A percentile compares a stretch with the other conserved stretches of the same genome.
phyloP scores from a whole-genome alignment of 306 rosid species.

The Betula pendula region DNA sequence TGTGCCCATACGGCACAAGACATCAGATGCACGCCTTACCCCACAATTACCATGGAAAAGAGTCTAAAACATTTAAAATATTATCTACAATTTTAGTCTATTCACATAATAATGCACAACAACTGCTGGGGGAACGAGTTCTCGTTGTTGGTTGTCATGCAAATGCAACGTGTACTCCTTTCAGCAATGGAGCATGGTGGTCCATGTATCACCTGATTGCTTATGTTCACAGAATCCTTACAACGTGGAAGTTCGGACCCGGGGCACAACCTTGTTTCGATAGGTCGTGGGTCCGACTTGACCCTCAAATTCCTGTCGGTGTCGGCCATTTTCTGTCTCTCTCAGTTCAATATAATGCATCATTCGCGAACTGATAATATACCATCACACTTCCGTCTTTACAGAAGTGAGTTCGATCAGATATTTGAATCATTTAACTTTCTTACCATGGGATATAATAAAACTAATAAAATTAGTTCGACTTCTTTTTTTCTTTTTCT shows the following conservation, averaged over 20 bases:
- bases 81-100: too few relatives aligned
- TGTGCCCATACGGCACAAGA: too few relatives aligned
- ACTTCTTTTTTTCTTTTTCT: too few relatives aligned
- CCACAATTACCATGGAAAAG: too few relatives aligned
- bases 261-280: slow-evolving; percentile 2
- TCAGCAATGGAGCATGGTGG: slow-evolving; percentile 22
- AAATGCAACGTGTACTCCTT: slow-evolving; percentile 36
- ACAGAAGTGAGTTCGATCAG: too few relatives aligned
- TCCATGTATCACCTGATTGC: slow-evolving; percentile 27
- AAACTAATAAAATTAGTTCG: too few relatives aligned
- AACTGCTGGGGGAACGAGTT: neutral
- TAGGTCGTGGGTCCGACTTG: slow-evolving; percentile 21
- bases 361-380: neutral
- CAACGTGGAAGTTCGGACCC: slow-evolving; percentile 22
- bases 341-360: neutral
- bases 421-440: too few relatives aligned
- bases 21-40: too few relatives aligned
- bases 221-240: slow-evolving; percentile 8
- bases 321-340: slow-evolving; percentile 53
- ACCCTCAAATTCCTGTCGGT: slow-evolving; percentile 45
- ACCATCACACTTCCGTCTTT: too few relatives aligned
- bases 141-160: slow-evolving; percentile 21
- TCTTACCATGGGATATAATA: too few relatives aligned
- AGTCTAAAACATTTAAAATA: too few relatives aligned
- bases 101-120: neutral